phyloP scores from a whole-genome alignment of 2,329 filamentous ascomycete species.

The Tolypocladium pustulatum region DNA sequence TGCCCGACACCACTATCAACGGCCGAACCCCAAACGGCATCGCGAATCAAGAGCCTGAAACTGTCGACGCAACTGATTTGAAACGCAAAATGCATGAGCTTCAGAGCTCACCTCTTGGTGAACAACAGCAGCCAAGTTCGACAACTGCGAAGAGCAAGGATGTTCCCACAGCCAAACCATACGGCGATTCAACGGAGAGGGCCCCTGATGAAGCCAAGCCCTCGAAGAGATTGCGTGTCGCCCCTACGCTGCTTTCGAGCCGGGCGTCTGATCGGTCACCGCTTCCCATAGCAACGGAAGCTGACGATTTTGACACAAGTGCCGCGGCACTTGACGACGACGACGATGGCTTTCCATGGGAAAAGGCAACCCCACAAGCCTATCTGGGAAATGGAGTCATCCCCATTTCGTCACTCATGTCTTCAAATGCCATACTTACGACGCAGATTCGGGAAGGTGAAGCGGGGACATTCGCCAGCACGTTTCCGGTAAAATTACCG shows the following conservation, averaged over 20 bases:
- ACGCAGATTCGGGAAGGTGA: conserved; percentile 10
- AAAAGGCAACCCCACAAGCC: conserved; percentile 11
- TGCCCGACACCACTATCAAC: background rate
- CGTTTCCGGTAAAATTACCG: conserved; percentile 19
- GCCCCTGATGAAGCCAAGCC: conserved; percentile 4
- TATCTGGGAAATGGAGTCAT: conserved; percentile 26
- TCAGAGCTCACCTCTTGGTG: background rate
- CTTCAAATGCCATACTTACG: conserved; percentile 10
- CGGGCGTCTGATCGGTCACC: background rate
- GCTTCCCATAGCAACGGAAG: conserved; percentile 3
- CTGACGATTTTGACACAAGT: background rate
- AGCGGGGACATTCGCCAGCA: conserved; percentile 15
- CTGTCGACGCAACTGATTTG: background rate
- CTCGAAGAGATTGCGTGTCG: conserved; percentile 16
- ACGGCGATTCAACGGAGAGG: too few relatives aligned
- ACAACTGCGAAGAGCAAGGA: background rate
- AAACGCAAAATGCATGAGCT: background rate
- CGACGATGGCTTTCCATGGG: conserved; percentile 6
- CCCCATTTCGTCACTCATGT: conserved; percentile 10
- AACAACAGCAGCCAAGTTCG: background rate
- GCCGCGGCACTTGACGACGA: background rate
- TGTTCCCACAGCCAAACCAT: background rate
- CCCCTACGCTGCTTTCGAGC: conserved; percentile 11
- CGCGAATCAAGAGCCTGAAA: background rate
- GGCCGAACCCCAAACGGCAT: background rate